Percentiles rank a stretch among this genome's conserved stretches.
These are phyloP conservation scores for Tolypocladium pustulatum DNA, from an alignment of 2,329 filamentous ascomycete species.

Conservation along the genomic window DNA sequence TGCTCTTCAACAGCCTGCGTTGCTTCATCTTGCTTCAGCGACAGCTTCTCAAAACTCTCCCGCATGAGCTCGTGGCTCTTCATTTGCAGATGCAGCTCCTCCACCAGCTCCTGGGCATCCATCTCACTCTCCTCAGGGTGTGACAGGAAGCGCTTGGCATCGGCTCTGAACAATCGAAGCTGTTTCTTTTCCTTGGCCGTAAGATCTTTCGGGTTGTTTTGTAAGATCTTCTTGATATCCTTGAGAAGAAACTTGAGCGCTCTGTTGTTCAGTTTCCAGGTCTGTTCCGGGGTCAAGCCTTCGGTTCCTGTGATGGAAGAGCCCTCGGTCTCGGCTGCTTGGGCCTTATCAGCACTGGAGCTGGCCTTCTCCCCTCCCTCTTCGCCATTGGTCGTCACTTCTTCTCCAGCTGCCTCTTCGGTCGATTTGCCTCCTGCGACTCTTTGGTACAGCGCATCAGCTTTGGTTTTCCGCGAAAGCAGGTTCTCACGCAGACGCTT, in stretches of 20 bases:
- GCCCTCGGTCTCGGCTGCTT: slow-evolving; percentile 9
- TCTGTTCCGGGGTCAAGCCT: slow-evolving; percentile 12
- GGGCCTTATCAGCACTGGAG: slow-evolving; percentile 10
- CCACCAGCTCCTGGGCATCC: slow-evolving; percentile 17
- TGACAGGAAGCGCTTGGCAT: slow-evolving; percentile 50
- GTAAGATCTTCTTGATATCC: slow-evolving; percentile 21
- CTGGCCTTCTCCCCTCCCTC: background rate
- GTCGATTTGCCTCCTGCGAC: slow-evolving; percentile 1
- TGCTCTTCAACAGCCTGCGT: slow-evolving; percentile 8
- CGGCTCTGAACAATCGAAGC: slow-evolving; percentile 60
- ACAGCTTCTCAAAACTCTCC: slow-evolving; percentile 18
- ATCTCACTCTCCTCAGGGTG: slow-evolving; percentile 20
- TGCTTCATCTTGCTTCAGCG: slow-evolving; percentile 6
- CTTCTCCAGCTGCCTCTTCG: slow-evolving; percentile 3
- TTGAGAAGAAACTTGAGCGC: slow-evolving; percentile 18
- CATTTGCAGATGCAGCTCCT: slow-evolving; percentile 21
- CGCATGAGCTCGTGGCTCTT: slow-evolving; percentile 20
- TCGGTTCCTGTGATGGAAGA: slow-evolving; percentile 1
- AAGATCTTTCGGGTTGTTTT: slow-evolving; percentile 38
- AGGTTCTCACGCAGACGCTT: slow-evolving; percentile 14
- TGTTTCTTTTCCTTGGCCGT: slow-evolving; percentile 65
- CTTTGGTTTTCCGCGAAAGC: slow-evolving; percentile 14
- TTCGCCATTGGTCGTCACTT: slow-evolving; percentile 3
- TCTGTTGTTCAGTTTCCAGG: slow-evolving; percentile 13
- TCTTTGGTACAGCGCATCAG: slow-evolving; percentile 12